Percentiles rank a stretch among this genome's conserved stretches.
Evolutionary conservation across 805 yeast genomes (phyloP).

Genomic region (Hanseniaspora meyeri): DNA sequence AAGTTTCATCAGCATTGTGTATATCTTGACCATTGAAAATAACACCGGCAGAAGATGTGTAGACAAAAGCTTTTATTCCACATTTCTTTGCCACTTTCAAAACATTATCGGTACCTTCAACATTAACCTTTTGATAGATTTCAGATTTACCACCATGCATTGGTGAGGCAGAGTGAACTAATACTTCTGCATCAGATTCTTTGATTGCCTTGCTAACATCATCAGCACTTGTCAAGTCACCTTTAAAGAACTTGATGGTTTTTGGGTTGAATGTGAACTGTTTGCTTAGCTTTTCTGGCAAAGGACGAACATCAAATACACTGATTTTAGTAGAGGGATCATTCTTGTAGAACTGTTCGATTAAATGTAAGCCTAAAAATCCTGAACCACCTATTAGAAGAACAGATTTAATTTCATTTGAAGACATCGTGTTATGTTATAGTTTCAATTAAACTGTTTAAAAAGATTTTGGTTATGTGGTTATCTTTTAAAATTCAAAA

Average conservation of each 20-base stretch:
- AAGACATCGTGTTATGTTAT: neutral
- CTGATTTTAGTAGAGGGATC: conserved; percentile 60
- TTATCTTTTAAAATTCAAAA: neutral
- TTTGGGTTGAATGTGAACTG: conserved; percentile 62
- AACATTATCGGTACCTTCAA: conserved; percentile 72
- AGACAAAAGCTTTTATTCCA: conserved; percentile 55
- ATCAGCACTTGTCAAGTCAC: conserved; percentile 66
- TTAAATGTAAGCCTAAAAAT: conserved; percentile 79
- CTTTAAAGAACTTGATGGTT: conserved; percentile 52
- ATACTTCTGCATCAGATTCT: conserved; percentile 49
- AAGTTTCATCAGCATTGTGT: conserved; percentile 80
- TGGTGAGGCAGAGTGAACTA: conserved; percentile 95
- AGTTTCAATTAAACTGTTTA: neutral
- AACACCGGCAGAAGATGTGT: conserved; percentile 96
- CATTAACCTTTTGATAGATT: conserved; percentile 80
- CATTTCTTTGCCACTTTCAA: conserved; percentile 47
- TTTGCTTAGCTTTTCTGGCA: conserved; percentile 58
- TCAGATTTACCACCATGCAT: conserved; percentile 77
- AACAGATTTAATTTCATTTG: conserved; percentile 29
- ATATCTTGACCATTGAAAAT: conserved; percentile 91
- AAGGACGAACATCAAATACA: conserved; percentile 83
- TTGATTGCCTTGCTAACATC: conserved; percentile 57
- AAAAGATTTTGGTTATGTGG: neutral
- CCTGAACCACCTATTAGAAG: conserved; percentile 93
- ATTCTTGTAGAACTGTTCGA: conserved; percentile 65